Evolutionary conservation across 345 rosid species (phyloP).

Genomic region (Raphanus raphanistrum): DNA sequence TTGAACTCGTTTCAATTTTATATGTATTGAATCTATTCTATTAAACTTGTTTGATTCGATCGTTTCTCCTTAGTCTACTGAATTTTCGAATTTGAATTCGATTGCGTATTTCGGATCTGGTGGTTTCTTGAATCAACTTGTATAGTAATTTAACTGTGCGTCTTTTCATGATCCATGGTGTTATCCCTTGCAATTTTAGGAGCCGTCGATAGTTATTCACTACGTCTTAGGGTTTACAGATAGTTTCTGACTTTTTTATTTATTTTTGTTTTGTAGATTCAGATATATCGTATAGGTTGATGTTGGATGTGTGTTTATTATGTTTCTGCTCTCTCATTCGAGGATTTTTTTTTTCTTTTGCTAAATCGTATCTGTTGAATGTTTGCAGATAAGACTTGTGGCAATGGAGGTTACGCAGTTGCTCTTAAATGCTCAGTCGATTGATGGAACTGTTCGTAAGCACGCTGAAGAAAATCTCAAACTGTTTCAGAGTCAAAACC

Average conservation of each 20-base stretch:
- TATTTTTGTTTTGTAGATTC: not conserved
- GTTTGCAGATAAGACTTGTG: conserved; percentile 30
- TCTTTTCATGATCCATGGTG: not conserved
- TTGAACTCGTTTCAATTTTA: conserved; percentile 18
- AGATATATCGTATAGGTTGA: too few relatives aligned
- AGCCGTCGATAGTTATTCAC: too few relatives aligned
- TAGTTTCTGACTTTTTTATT: not conserved
- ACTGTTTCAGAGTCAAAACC: conserved; percentile 72
- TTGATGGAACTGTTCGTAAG: conserved; percentile 64
- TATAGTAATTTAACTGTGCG: not conserved
- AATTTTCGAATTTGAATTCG: conserved; percentile 16
- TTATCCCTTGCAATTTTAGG: not conserved
- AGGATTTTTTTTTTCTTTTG: not conserved
- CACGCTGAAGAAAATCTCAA: conserved; percentile 72
- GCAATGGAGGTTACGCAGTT: conserved; percentile 67
- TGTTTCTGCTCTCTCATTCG: not conserved
- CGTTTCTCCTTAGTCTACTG: conserved; percentile 4
- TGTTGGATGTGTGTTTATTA: not conserved
- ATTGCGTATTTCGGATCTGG: conserved; percentile 28
- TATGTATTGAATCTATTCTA: not conserved
- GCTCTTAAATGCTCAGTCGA: conserved; percentile 72
- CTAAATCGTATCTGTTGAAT: not conserved
- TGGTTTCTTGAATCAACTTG: not conserved
- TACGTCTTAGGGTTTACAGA: not conserved
- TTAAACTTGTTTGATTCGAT: not conserved